These are phyloP conservation scores for Paspalum notatum DNA, from an alignment of 176 grass and related monocot species.

Conservation along the genomic window DNA sequence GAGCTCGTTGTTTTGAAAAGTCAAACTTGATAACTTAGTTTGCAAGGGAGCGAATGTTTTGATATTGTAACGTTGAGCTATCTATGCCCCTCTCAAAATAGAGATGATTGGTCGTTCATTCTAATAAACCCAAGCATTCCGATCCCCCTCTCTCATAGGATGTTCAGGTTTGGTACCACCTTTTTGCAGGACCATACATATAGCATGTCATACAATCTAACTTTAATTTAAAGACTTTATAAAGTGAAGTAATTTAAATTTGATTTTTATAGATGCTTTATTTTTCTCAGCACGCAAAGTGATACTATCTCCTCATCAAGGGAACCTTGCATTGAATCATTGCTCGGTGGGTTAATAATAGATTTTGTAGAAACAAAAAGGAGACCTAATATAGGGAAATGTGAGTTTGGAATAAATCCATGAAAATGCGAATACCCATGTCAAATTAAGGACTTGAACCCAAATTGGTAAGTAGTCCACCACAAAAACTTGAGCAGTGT, in stretches of 20 bases:
- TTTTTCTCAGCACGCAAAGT: constrained; percentile 16
- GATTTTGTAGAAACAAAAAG: no score
- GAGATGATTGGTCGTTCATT: constrained; percentile 7
- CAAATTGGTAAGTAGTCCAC: no score
- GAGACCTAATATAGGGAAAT: no score
- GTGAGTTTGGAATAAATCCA: no score
- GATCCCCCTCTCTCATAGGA: constrained; percentile 22
- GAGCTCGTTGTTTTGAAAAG: constrained; percentile 17
- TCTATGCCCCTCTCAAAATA: neutral
- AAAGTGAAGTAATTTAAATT: constrained; percentile 33
- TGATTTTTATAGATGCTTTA: constrained; percentile 19
- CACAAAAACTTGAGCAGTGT: no score
- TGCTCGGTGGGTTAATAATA: neutral
- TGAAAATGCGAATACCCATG: no score
- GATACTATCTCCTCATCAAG: neutral
- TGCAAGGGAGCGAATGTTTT: constrained; percentile 29
- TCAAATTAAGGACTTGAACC: no score
- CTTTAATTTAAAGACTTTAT: constrained; percentile 25
- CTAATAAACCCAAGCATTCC: constrained; percentile 36
- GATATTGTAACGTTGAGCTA: constrained; percentile 1
- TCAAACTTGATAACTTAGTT: constrained; percentile 49
- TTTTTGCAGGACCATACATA: constrained; percentile 34
- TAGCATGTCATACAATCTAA: constrained; percentile 19
- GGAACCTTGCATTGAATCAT: neutral
- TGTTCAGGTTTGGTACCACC: constrained; percentile 40